These are phyloP conservation scores for Coffea humblotiana DNA, from an alignment of 305 asterid species.

Conservation along the genomic window DNA sequence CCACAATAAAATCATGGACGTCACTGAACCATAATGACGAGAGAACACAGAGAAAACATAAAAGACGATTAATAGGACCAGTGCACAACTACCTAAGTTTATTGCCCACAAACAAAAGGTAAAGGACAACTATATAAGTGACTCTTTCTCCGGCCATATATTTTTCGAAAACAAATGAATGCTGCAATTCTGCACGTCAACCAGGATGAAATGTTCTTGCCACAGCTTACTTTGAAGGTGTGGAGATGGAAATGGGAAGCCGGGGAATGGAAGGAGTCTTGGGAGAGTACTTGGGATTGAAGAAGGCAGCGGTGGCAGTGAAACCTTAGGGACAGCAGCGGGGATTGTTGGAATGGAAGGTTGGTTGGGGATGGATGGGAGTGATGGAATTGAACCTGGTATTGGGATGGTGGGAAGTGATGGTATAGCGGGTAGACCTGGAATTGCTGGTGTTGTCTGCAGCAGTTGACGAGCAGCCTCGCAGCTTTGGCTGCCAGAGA, in stretches of 20 bases:
- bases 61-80: background rate
- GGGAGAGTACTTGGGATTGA: background rate
- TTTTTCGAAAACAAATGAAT: too few species aligned
- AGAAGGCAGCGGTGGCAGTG: background rate
- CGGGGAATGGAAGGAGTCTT: background rate
- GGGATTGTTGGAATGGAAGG: conserved; percentile 3
- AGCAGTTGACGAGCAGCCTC: background rate
- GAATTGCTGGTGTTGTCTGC: background rate
- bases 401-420: background rate
- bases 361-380: background rate
- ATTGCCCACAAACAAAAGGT: background rate
- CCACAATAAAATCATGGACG: background rate
- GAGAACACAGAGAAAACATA: background rate
- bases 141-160: too few species aligned
- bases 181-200: background rate
- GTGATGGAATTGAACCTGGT: background rate
- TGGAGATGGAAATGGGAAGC: background rate
- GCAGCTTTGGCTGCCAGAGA: background rate
- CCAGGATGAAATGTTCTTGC: background rate
- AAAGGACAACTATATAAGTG: background rate
- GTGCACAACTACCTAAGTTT: background rate
- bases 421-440: background rate
- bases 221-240: background rate
- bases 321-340: background rate
- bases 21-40: background rate